These are phyloP conservation scores for Wallacemonas sp. DNA, from an alignment of 208 protist genomes.

Conservation along the genomic window DNA sequence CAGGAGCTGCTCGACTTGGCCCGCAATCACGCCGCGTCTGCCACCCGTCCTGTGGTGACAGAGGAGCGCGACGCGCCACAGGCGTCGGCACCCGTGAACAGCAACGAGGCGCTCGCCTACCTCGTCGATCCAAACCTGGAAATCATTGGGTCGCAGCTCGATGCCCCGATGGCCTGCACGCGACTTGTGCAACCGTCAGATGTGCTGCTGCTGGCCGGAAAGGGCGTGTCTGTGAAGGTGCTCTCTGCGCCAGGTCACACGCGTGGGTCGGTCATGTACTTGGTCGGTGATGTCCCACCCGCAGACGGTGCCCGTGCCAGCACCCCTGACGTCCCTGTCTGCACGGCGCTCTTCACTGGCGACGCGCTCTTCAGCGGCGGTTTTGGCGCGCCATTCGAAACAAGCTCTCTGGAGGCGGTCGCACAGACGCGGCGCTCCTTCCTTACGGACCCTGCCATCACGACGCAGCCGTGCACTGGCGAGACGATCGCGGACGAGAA, in stretches of 20 bases:
- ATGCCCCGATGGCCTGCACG: constrained; percentile 62
- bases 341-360: constrained; percentile 89
- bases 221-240: constrained; percentile 45
- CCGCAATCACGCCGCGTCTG: neutral
- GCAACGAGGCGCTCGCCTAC: neutral
- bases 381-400: constrained; percentile 93
- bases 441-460: constrained; percentile 35
- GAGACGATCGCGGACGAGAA: constrained; percentile 46
- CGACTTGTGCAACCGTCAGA: constrained; percentile 51
- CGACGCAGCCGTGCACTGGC: constrained; percentile 64
- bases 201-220: constrained; percentile 49
- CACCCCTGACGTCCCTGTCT: constrained; percentile 53
- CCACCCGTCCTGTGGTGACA: constrained; percentile 17
- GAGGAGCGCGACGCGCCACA: constrained; percentile 24
- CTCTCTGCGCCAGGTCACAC: constrained; percentile 79
- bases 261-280: constrained; percentile 64
- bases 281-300: constrained; percentile 42
- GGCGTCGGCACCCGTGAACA: neutral
- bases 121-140: constrained; percentile 32
- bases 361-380: constrained; percentile 94
- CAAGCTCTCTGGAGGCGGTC: constrained; percentile 44
- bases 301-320: constrained; percentile 19
- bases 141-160: constrained; percentile 73
- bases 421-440: constrained; percentile 46
- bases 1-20: constrained; percentile 42